Base-by-base conservation (phyloP, 2,329 filamentous ascomycete genomes). In the Cadophora sp. region DNA sequence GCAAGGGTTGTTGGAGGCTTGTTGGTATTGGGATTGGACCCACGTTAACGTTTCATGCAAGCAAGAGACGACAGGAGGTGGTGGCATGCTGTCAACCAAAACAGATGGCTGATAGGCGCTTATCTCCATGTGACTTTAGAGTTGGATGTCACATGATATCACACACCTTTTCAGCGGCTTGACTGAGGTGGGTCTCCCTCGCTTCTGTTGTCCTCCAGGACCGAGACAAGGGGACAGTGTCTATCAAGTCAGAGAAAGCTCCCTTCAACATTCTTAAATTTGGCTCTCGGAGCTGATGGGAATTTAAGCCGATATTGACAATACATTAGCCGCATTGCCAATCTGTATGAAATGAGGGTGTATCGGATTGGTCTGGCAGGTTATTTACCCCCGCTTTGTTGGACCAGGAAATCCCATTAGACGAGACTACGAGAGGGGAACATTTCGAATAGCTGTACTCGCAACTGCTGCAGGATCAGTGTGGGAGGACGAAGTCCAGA, bases 1-100 rank as follows among this genome's bases (percentile, higher is more conserved):
- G 36, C 55, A 48, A 65, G 56, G 63, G 47, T 53, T 53, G 16
- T 47, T 30, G 9, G 27, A 60, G 58, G n/a, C 43, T 30, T 22
- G 9, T 48, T 48, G 16, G 18, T 7, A 48, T 30, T 55, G n/a
- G 45, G 45, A 55, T 33, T 55, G 50, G 50, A 47, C 58, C 58
- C 58, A 60, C 58, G 58, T 60, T 18, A 60, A 60, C 50, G 41
- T 60, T 60, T 60, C 58, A 60, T 60, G 58, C 56, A 59, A 24
- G 6, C 30, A 59, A 47, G 22, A 27, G 27, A 30, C 27, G 27
- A 30, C 27, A 30, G 27, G 27, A 30, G 27, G 27, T 6, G 6
- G 18, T 41, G 30, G 36, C n/a, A 58, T 58, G 18, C 14, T 41
- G 30, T 3, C 53, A 30, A 30, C 50, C 24, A 53, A 33, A 53